Evolutionary conservation across 352 stramenopile genomes (phyloP), one percentile per base, ranked within the genome.

Genomic region (Blastocystis sp.): DNA sequence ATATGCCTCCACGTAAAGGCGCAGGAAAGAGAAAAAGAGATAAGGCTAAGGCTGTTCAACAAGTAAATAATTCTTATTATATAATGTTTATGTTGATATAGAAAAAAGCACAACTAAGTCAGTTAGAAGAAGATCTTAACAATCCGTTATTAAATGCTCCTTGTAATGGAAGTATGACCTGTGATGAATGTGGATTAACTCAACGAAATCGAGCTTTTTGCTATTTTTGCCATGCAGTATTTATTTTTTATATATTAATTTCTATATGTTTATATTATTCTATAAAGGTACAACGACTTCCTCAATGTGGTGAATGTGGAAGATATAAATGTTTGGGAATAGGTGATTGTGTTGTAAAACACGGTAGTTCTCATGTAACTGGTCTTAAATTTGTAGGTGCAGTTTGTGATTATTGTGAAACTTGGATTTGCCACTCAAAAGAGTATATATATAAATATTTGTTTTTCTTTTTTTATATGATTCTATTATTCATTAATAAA

Each of bases 361-460:
- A 62, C 4, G 16, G 39, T 6, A 42, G 52, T 30, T 42, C 52
- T n/a, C 48, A 39, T 18, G 52, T 62, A 13, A 62, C 52, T 21
- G 52, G 52, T 4, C 21, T 62, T 11, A 62, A 62, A 42, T 62
- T 62, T 28, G 37, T 62, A 9, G 52, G 52, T 2, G 35, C 52
- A 6, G 54, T 62, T 24, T 62, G 52, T 34, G 52, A 62, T 35
- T 62, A 54, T 9, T 62, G 52, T 21, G 52, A 62, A 31, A 42
- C 52, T 6, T 62, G 48, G 16, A 42, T 62, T 1, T 62, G 52
- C 41, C 52, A 62, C 40, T 62, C 52, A 2, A 31, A 31, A 41
- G 54, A 62, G 30, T 62, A 42, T 62, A 62, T 44, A 16, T 25
- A 62, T 28, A 42, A 62, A 32, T n/a, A n/a, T n/a, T n/a, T n/a